Evolutionary conservation across 176 grass and related monocot genomes (phyloP), one percentile per base, ranked within the genome.

Genomic region (Thinopyrum elongatum): DNA sequence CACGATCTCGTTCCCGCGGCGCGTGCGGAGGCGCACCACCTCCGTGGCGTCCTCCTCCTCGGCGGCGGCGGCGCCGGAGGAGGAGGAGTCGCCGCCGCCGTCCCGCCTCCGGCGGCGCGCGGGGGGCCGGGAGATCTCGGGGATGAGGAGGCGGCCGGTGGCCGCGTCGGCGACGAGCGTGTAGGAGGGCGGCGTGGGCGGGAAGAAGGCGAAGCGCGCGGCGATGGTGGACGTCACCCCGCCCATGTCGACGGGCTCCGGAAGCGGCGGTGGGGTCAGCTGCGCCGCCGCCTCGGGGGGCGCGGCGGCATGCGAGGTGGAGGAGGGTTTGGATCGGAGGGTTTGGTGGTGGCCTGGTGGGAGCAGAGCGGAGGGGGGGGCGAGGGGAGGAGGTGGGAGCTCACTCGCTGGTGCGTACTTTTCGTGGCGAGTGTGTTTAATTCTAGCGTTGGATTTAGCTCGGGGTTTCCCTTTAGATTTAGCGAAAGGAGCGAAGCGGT

Each of bases 141-240:
- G 94, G 62, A 97, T 97, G 75, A 64, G 63, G 60, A 97, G 91
- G 73, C 86, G 87, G 68, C 91, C 91, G 13, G 91, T 93, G 67
- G 82, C 75, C 23, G 86, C 66, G 69, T 97, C 92, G 14, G 90
- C 82, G 60, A 88, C 35, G 77, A 97, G 59, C 63, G 90, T 93
- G 88, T 97, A 97, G 77, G 94, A 97, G 38, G 94, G 94, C 76
- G 94, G 94, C 70, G 90, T 87, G 47, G 94, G 94, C 74, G 94
- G 94, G 88, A 97, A 97, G 92, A 97, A 97, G 86, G 95, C 95
- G 77, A 97, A 92, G 79, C 90, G 85, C 77, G 95, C 95, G 10
- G 95, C 95, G 90, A 97, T 92, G 90, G 25, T 88, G 88, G 95
- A 97, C 71, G 90, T 94, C 27, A 97, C 92, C 83, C 92, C 92